Evolutionary conservation across 495 filamentous ascomycete genomes (phyloP), one percentile per base, ranked within the genome.

Genomic region (Penicillium odoratum): DNA sequence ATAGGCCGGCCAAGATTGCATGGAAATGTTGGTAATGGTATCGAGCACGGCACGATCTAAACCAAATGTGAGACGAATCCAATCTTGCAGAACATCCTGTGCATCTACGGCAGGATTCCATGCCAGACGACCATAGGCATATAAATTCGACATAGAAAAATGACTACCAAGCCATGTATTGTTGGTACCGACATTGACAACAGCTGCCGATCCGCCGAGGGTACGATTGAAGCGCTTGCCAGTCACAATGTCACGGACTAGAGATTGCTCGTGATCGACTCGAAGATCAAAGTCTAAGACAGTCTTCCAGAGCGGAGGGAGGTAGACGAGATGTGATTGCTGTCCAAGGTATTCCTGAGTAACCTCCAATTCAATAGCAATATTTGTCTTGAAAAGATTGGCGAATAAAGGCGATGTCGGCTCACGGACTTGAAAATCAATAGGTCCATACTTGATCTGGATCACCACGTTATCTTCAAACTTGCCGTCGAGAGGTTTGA

Each of bases 361-460:
- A 29, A 90, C 78, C 62, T 89, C 77, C 9, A 89, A 71, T 65
- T 90, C 88, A 57, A 90, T 84, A 2, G 85, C 83, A 4, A 74
- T 72, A 51, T 70, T 78, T 0, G 87, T 89, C 28, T 85, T 69
- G 45, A 63, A 65, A 10, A 89, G 60, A 62, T 88, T 79, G 16
- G 85, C 80, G 59, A 91, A 89, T 13, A 91, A 71, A 0, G 88
- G 86, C n/a, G 85, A 88, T 1, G 75, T 61, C 1, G 88, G 84
- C 71, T 91, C 88, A 40, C 87, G 84, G 26, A 88, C 84, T 64
- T 91, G 88, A 72, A 91, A 91, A 66, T 91, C 88, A 61, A 90
- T 89, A 0, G 87, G 86, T 0, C 88, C 88, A 56, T 83, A 87
- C 70, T 91, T 91, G 68, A 90, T 85, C 59, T 91, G 88, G 6